phyloP scores from a whole-genome alignment of 2,329 filamentous ascomycete genomes.

The Alternaria gaisen region DNA sequence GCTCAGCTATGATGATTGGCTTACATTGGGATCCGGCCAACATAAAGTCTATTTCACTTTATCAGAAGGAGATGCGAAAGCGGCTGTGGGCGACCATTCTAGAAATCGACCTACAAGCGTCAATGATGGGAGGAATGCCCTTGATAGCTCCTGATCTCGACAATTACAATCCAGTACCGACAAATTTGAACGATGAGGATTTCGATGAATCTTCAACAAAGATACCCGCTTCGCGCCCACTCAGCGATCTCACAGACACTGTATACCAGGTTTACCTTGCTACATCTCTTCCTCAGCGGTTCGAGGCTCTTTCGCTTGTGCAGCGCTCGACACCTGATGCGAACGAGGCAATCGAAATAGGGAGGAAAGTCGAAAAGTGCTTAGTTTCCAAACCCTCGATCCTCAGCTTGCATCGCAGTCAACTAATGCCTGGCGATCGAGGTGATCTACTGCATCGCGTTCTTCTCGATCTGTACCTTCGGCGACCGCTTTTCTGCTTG shows the following conservation, averaged over 20 bases:
- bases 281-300: conserved; percentile 23
- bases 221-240: conserved; percentile 16
- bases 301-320: conserved; percentile 27
- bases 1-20: conserved; percentile 55
- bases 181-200: conserved; percentile 31
- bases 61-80: conserved; percentile 52
- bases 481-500: conserved; percentile 26
- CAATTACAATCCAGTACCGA: conserved; percentile 16
- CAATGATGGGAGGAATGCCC: conserved; percentile 31
- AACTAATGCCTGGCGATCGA: conserved; percentile 2
- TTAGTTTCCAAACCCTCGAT: conserved; percentile 19
- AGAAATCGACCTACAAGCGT: conserved; percentile 50
- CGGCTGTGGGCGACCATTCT: conserved; percentile 57
- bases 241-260: conserved; percentile 25
- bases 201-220: conserved; percentile 22
- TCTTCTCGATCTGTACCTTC: conserved; percentile 29
- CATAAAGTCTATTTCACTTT: conserved; percentile 46
- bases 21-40: conserved; percentile 52
- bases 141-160: conserved; percentile 22
- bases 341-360: conserved; percentile 21
- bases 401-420: conserved; percentile 16
- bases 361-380: conserved; percentile 21
- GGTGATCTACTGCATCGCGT: conserved; percentile 26
- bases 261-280: conserved; percentile 30
- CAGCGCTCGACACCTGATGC: conserved; percentile 22